These are phyloP conservation scores for Trichocladium uniseriatum DNA, from an alignment of 495 filamentous ascomycete species.

Conservation along the genomic window DNA sequence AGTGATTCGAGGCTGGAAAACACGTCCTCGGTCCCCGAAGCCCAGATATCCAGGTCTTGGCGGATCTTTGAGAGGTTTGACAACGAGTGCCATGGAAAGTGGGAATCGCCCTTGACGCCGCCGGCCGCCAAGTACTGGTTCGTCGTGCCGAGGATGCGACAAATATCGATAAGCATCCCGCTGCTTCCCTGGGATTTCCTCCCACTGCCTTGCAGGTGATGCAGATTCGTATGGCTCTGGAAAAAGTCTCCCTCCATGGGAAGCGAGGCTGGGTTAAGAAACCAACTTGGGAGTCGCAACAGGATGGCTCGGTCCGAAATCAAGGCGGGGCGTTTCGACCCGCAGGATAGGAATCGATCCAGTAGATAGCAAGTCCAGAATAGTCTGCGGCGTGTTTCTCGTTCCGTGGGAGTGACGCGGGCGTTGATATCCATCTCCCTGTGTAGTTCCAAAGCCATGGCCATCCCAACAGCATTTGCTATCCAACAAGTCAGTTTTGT, in stretches of 20 bases:
- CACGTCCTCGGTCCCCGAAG: constrained; percentile 67
- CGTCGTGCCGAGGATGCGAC: constrained; percentile 69
- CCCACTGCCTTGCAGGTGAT: constrained; percentile 53
- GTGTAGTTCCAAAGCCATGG: constrained; percentile 66
- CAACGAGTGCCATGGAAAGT: constrained; percentile 80
- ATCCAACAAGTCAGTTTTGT: not conserved
- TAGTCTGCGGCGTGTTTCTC: constrained; percentile 61
- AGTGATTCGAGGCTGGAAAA: constrained; percentile 65
- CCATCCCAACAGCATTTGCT: constrained; percentile 76
- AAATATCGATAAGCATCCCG: constrained; percentile 72
- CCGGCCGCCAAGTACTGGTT: constrained; percentile 76
- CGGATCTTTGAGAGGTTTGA: constrained; percentile 79
- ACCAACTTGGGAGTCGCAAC: constrained; percentile 62
- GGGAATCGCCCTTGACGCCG: constrained; percentile 77
- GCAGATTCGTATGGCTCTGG: constrained; percentile 61
- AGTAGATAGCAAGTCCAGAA: constrained; percentile 83
- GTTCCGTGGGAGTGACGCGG: constrained; percentile 50
- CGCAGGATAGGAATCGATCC: constrained; percentile 69
- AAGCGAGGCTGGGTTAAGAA: constrained; percentile 42
- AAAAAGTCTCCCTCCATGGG: constrained; percentile 67
- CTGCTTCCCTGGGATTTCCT: constrained; percentile 60
- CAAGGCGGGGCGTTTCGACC: constrained; percentile 67
- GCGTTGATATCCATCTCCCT: constrained; percentile 53
- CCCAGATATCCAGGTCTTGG: constrained; percentile 77
- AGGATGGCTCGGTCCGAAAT: constrained; percentile 66